phyloP scores from a whole-genome alignment of 331 rosid genomes.

The Cydonia oblonga region DNA sequence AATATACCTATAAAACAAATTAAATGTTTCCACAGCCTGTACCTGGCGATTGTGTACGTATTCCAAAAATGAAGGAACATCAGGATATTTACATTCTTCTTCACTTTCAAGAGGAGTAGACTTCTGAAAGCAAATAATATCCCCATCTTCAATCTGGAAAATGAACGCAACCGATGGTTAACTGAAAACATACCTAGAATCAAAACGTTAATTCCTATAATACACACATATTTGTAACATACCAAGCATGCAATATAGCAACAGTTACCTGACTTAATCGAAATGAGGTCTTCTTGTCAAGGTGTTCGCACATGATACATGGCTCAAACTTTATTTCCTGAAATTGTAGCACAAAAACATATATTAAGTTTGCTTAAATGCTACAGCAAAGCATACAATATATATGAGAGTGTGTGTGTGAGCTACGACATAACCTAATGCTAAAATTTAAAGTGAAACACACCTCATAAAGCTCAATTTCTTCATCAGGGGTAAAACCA shows the following conservation, averaged over 20 bases:
- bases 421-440: not conserved
- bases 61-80: conserved; percentile 67
- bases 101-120: conserved; percentile 22
- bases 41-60: conserved; percentile 89
- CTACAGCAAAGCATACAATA: not conserved
- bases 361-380: not conserved
- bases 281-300: conserved; percentile 38
- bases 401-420: not conserved
- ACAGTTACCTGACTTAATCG: conserved; percentile 41
- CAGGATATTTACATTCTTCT: conserved; percentile 52
- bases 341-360: not conserved
- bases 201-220: not conserved
- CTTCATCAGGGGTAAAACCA: conserved; percentile 61
- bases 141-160: conserved; percentile 81
- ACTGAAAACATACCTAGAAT: not conserved
- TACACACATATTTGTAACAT: not conserved
- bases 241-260: not conserved
- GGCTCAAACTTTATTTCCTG: conserved; percentile 66
- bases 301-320: conserved; percentile 46
- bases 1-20: not conserved
- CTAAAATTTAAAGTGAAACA: not conserved
- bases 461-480: conserved; percentile 72
- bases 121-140: conserved; percentile 81
- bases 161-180: not conserved
- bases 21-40: not conserved